phyloP scores from a whole-genome alignment of 2,329 filamentous ascomycete genomes.

The Aspergillus jensenii region DNA sequence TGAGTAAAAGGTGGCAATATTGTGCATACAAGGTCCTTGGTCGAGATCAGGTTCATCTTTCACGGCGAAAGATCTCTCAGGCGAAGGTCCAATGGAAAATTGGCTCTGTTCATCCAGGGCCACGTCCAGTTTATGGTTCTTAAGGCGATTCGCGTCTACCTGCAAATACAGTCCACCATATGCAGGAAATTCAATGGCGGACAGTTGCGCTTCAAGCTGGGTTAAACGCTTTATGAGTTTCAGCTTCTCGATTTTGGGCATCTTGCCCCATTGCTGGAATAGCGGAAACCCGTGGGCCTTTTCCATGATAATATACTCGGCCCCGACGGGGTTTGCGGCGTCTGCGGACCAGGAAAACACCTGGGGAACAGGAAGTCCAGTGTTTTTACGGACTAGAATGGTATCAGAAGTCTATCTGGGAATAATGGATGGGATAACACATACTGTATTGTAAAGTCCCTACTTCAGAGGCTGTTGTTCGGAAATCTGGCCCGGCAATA shows the following conservation, averaged over 20 bases:
- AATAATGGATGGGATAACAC: neutral
- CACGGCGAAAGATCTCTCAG: too few relatives aligned
- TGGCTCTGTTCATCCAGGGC: too few relatives aligned
- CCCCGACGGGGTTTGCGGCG: slow-evolving; percentile 28
- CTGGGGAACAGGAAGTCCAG: slow-evolving; percentile 24
- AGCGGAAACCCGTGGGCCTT: slow-evolving; percentile 29
- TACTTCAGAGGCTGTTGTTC: slow-evolving; percentile 26
- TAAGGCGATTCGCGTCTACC: too few relatives aligned
- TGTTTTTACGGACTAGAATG: too few relatives aligned
- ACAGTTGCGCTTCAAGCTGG: slow-evolving; percentile 25
- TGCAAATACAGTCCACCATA: slow-evolving; percentile 34
- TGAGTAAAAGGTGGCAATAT: too few relatives aligned
- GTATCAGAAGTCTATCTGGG: too few relatives aligned
- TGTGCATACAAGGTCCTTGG: too few relatives aligned
- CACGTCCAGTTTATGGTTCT: too few relatives aligned
- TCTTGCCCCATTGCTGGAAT: slow-evolving; percentile 28
- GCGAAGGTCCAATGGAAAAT: too few relatives aligned
- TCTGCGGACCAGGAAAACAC: slow-evolving; percentile 29
- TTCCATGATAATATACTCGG: slow-evolving; percentile 39
- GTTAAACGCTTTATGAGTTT: slow-evolving; percentile 29
- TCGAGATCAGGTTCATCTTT: too few relatives aligned
- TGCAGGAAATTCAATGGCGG: slow-evolving; percentile 23
- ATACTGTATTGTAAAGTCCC: slow-evolving; percentile 21
- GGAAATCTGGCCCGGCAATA: slow-evolving; percentile 15
- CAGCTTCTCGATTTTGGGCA: slow-evolving; percentile 25